Base-by-base conservation (phyloP, 2,329 filamentous ascomycete genomes). In the Venturia pyrina region DNA sequence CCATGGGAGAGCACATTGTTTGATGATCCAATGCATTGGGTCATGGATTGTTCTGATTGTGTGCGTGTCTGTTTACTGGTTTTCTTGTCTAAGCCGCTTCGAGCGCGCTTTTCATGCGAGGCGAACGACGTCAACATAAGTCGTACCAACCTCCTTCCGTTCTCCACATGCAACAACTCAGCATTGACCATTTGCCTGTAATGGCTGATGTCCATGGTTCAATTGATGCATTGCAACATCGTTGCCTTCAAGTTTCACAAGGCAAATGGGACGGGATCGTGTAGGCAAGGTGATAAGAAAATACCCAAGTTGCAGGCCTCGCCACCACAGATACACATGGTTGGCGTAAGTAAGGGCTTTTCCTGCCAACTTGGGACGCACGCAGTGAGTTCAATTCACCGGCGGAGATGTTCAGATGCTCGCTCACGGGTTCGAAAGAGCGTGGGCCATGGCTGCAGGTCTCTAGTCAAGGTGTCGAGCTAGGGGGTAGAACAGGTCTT, bases 1-100 rank as follows among this genome's bases (percentile, higher is more conserved):
- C 28, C 56, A 50, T 43, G 59, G 21, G 28, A 28, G 64, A 48
- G 2, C 37, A 66, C 24, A 34, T 64, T 32, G 40, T 34, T 63
- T n/a, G 43, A 28, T 43, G 41, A 43, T 24, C 61, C 15, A n/a
- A 59, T 64, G 60, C 61, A 66, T 43, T 66, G 60, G 60, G 8
- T 57, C 19, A 62, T 62, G 32, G 34, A 17, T 62, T n/a, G 41
- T 63, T 44, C 53, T 56, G 43, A 19, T 43, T 48, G 19, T 40
- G 24, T 34, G 21, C n/a, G 13, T 10, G 41, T 50, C 48, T 66
- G 28, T 62, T 66, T 62, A 46, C 56, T 62, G 34, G 24, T 44
- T 34, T 59, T 37, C 24, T 28, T 8, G 13, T 41, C 62, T 50
- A 64, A 53, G 34, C 62, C 48, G 62, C 62, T 40, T 50, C 37